Conservation (phyloP, 2,329 filamentous ascomycete genomes). For the Aspergillus sp. region DNA sequence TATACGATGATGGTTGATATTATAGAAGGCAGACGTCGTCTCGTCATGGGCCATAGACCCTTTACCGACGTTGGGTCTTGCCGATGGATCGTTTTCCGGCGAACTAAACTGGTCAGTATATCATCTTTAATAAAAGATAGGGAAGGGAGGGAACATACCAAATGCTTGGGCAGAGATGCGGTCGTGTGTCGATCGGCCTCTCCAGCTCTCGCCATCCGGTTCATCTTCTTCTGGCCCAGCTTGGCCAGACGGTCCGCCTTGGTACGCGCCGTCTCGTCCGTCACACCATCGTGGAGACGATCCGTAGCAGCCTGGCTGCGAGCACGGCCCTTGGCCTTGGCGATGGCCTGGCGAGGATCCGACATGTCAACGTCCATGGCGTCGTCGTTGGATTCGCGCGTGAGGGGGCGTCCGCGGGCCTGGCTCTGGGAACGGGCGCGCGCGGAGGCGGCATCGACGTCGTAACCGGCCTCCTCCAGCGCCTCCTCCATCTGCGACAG, state of each 20-base stretch:
- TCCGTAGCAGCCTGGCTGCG: constrained; percentile 53
- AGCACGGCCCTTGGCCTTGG: constrained; percentile 71
- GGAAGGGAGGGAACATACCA: constrained; percentile 61
- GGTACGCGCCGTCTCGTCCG: constrained; percentile 61
- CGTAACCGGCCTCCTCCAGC: constrained; percentile 80
- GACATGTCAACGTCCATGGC: constrained; percentile 61
- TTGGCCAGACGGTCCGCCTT: constrained; percentile 88
- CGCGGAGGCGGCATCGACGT: constrained; percentile 71
- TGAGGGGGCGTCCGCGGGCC: constrained; percentile 68
- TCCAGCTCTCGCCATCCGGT: constrained; percentile 94
- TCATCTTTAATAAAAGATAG: neutral
- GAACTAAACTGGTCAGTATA: constrained; percentile 55
- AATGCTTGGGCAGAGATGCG: constrained; percentile 80
- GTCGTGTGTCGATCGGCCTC: constrained; percentile 91
- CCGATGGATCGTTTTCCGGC: constrained; percentile 91
- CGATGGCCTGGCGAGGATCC: constrained; percentile 48
- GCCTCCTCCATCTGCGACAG: constrained; percentile 84
- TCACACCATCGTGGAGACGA: constrained; percentile 56
- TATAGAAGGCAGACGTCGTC: constrained; percentile 26
- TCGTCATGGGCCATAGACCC: constrained; percentile 19
- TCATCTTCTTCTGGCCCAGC: constrained; percentile 96
- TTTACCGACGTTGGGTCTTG: constrained; percentile 63
- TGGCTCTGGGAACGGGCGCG: constrained; percentile 65
- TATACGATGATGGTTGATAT: constrained; percentile 7
- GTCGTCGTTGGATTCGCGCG: constrained; percentile 65